Base-by-base conservation (phyloP, 1,284 basidiomycete species). In the Papiliotrema fonsecae region DNA sequence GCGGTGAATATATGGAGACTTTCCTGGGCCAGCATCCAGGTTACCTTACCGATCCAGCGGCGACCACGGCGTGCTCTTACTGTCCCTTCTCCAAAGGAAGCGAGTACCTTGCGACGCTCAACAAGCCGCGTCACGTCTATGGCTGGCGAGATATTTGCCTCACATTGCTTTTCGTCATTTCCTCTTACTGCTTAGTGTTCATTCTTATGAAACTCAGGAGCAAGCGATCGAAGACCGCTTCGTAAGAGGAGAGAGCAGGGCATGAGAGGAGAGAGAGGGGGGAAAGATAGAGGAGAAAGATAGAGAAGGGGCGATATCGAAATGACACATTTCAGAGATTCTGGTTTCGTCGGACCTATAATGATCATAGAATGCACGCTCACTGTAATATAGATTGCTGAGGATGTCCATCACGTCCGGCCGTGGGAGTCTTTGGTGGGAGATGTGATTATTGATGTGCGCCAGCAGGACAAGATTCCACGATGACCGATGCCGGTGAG, bases 101-200 rank as follows among this genome's bases (percentile, higher is more conserved):
- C 37, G 58, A 70, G 44, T 73, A 68, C 49, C 58, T 73, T 32
- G 42, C 41, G 10, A 54, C 58, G 7, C 50, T 68, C 50, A 68
- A 72, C 50, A 54, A 70, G 24, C 42, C 42, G 6, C 40, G 56
- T 28, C 45, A 64, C 45, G 45, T 60, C 10, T 56, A 62, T 42
- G 64, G 65, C 4, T 70, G 64, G 65, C 48, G 65, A 38, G 64
- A 67, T 40, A 65, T 67, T 34, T 55, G 61, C 35, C 55, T 70
- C 45, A 69, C 67, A 0, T 47, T 58, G 54, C 54, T 64, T 22
- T 58, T 61, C 56, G 37, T 51, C 27, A 11, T 66, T 9, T 51
- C 60, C 6, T 62, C 58, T 10, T 69, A 69, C 46, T 60, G 43
- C 7, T 38, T 61, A 3, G 64, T 66, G 19, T 66, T 64, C 57